These are phyloP conservation scores for Lagerstroemia speciosa DNA, from an alignment of 345 rosid genomes.

Conservation along the genomic window DNA sequence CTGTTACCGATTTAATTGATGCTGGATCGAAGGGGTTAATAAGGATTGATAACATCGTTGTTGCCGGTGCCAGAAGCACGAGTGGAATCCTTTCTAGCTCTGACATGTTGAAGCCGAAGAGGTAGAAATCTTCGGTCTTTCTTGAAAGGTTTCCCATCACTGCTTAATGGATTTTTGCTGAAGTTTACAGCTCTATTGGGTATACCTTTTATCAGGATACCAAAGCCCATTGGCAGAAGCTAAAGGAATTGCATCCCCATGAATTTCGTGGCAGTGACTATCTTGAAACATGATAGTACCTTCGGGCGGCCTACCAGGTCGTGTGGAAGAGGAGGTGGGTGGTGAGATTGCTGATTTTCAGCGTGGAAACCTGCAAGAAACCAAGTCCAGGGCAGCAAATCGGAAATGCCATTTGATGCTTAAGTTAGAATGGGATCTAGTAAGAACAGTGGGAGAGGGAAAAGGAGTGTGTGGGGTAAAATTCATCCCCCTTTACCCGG, in stretches of 20 bases:
- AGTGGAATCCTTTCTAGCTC: slow-evolving; percentile 31
- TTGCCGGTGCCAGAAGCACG: slow-evolving; percentile 41
- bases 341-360: no score
- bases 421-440: no score
- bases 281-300: no score
- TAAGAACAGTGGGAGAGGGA: no score
- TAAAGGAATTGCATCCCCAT: slow-evolving; percentile 97
- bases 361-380: no score
- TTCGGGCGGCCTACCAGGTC: no score
- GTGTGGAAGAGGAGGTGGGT: no score
- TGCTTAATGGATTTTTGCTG: slow-evolving; percentile 31
- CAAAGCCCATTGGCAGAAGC: slow-evolving; percentile 61
- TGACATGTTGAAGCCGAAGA: slow-evolving; percentile 34
- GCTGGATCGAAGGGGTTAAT: slow-evolving; percentile 65
- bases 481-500: no score
- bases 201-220: slow-evolving; percentile 76
- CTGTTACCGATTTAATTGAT: slow-evolving; percentile 89
- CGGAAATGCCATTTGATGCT: no score
- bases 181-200: slow-evolving; percentile 88
- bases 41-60: slow-evolving; percentile 35
- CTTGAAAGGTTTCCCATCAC: not conserved
- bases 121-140: slow-evolving; percentile 42
- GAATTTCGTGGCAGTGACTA: slow-evolving; percentile 81
- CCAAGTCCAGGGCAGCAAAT: no score
- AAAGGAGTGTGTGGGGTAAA: no score